A percentile compares a stretch with the other conserved stretches of the same genome.
Evolutionary conservation across 495 filamentous ascomycete genomes (phyloP).

Genomic region (Hypomontagnella submonticulosa): DNA sequence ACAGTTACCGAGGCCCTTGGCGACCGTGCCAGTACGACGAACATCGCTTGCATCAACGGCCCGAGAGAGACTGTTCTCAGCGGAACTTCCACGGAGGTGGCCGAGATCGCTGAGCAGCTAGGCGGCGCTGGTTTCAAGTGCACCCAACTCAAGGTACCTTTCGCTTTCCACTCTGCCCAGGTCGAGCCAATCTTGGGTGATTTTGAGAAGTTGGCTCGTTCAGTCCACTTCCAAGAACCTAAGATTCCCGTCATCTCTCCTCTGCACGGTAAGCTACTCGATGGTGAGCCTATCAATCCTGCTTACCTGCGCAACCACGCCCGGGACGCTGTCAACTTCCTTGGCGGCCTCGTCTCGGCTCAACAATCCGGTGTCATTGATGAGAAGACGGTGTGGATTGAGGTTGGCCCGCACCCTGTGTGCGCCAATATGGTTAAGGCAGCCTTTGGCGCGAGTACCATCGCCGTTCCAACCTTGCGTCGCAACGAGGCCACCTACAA

Average conservation of each 20-base stretch:
- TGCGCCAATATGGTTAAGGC: conserved; percentile 76
- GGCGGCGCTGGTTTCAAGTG: conserved; percentile 69
- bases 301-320: conserved; percentile 74
- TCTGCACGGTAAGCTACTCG: conserved; percentile 70
- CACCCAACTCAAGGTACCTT: conserved; percentile 76
- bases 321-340: conserved; percentile 79
- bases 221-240: conserved; percentile 69
- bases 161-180: conserved; percentile 84
- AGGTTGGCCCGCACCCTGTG: conserved; percentile 77
- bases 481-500: conserved; percentile 70
- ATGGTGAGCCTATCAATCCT: conserved; percentile 64
- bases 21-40: conserved; percentile 42
- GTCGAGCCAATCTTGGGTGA: conserved; percentile 78
- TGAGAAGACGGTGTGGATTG: conserved; percentile 69
- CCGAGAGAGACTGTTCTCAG: conserved; percentile 70
- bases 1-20: conserved; percentile 55
- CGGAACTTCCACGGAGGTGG: conserved; percentile 63
- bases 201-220: conserved; percentile 68
- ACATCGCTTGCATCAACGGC: conserved; percentile 72
- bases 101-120: conserved; percentile 68
- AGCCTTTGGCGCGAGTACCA: conserved; percentile 66
- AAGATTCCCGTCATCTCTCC: conserved; percentile 79
- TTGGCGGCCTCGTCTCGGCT: conserved; percentile 68
- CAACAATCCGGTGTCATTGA: conserved; percentile 60
- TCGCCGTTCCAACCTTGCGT: conserved; percentile 66